Evolutionary conservation across 352 stramenopile species (phyloP).

Genomic region (Vaucheria bursata): DNA sequence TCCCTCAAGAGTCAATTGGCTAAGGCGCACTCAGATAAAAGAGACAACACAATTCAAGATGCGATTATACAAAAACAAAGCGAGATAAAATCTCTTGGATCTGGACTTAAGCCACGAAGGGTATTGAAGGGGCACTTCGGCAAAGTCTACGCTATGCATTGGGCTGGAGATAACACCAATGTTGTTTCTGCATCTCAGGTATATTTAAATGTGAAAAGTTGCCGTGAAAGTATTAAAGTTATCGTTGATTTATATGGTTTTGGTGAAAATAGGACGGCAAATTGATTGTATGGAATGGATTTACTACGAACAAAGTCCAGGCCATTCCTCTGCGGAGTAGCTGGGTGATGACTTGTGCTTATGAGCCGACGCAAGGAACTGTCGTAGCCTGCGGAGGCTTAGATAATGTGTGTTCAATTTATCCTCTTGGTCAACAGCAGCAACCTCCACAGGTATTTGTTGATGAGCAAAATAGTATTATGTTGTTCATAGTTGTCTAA

Average conservation of each 20-base stretch:
- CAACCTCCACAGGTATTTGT: no score
- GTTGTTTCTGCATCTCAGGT: constrained; percentile 73
- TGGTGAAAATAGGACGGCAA: constrained; percentile 87
- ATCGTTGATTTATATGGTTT: neutral
- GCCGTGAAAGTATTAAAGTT: neutral
- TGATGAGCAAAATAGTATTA: no score
- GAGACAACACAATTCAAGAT: constrained; percentile 42
- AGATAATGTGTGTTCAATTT: constrained; percentile 99
- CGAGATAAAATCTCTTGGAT: constrained; percentile 67
- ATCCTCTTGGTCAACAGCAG: constrained; percentile 73
- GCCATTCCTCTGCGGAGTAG: constrained; percentile 88
- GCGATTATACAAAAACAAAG: constrained; percentile 14
- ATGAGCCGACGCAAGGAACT: constrained; percentile 89
- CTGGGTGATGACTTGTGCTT: constrained; percentile 99
- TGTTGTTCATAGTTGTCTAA: no score
- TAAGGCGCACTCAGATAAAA: constrained; percentile 47
- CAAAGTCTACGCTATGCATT: no score
- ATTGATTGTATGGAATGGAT: constrained; percentile 96
- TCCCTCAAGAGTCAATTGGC: constrained; percentile 47
- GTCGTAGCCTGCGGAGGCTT: constrained; percentile 95
- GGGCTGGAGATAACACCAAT: constrained; percentile 68
- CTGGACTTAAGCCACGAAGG: constrained; percentile 76
- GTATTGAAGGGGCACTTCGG: constrained; percentile 95
- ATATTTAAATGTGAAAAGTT: neutral
- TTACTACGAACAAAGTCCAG: constrained; percentile 92